These are phyloP conservation scores for Beauveria medogensis DNA, from an alignment of 2,329 filamentous ascomycete genomes.

Conservation along the genomic window DNA sequence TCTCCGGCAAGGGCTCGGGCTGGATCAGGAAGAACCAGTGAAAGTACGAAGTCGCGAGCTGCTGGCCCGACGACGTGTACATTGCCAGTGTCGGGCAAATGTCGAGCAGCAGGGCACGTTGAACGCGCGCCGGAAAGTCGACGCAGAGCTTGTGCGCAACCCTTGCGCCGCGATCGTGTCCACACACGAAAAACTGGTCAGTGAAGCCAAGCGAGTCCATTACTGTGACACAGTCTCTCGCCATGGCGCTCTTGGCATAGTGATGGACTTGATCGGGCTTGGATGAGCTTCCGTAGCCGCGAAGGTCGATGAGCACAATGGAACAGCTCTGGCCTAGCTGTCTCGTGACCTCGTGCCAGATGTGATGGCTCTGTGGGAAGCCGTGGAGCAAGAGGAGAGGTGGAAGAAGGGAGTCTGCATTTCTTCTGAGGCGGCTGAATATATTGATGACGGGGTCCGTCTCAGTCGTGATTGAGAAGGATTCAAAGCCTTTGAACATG, in stretches of 20 bases:
- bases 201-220: slow-evolving; percentile 35
- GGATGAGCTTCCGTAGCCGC: slow-evolving; percentile 43
- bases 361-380: slow-evolving; percentile 43
- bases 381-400: slow-evolving; percentile 43
- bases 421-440: slow-evolving; percentile 30
- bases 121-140: slow-evolving; percentile 32
- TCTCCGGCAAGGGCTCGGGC: slow-evolving; percentile 40
- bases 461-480: slow-evolving; percentile 31
- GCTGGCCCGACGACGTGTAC: slow-evolving; percentile 35
- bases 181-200: slow-evolving; percentile 39
- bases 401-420: slow-evolving; percentile 22
- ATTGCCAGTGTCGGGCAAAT: slow-evolving; percentile 48
- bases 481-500: slow-evolving; percentile 31
- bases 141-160: slow-evolving; percentile 47
- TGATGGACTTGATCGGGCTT: slow-evolving; percentile 29
- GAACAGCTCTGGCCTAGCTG: slow-evolving; percentile 31
- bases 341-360: slow-evolving; percentile 41
- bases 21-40: slow-evolving; percentile 55
- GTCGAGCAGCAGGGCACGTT: slow-evolving; percentile 38
- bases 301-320: slow-evolving; percentile 39
- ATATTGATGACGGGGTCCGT: slow-evolving; percentile 32
- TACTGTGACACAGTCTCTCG: slow-evolving; percentile 34
- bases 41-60: slow-evolving; percentile 42
- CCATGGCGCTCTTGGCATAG: slow-evolving; percentile 43
- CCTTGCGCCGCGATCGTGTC: slow-evolving; percentile 49